Conservation (phyloP, 2,329 filamentous ascomycete species). For the Lachnellula subtilissima region DNA sequence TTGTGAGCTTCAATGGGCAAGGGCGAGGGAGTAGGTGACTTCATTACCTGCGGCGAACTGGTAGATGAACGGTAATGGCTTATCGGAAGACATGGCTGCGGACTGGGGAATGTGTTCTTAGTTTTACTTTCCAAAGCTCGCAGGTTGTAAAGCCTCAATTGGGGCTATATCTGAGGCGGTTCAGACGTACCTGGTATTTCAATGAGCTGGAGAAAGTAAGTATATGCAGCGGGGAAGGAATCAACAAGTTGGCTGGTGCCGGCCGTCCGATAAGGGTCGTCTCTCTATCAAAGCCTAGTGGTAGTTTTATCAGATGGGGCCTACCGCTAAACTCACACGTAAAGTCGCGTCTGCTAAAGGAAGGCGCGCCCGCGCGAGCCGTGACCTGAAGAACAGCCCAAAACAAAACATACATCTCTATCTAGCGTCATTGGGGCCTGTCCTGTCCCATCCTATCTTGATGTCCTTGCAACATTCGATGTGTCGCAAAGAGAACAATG, state of each 20-base stretch:
- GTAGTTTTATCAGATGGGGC: too few species aligned
- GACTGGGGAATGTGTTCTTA: slow-evolving; percentile 1
- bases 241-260: too few species aligned
- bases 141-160: not conserved
- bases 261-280: too few species aligned
- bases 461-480: not conserved
- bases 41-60: slow-evolving; percentile 80
- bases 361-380: too few species aligned
- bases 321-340: too few species aligned
- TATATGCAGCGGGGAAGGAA: not conserved
- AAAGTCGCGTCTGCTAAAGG: too few species aligned
- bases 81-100: slow-evolving; percentile 57
- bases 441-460: not conserved
- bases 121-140: not conserved
- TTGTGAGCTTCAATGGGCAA: slow-evolving; percentile 27
- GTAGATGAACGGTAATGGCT: slow-evolving; percentile 87
- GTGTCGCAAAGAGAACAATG: slow-evolving; percentile 20
- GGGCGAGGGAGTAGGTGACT: slow-evolving; percentile 31
- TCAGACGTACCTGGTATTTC: not conserved
- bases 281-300: too few species aligned
- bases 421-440: too few species aligned
- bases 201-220: not conserved
- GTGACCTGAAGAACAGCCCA: too few species aligned
- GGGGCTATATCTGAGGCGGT: not conserved
- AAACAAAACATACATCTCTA: not conserved